Base-by-base conservation (phyloP, 257 asterid genomes). In the Scutellaria galericulata region DNA sequence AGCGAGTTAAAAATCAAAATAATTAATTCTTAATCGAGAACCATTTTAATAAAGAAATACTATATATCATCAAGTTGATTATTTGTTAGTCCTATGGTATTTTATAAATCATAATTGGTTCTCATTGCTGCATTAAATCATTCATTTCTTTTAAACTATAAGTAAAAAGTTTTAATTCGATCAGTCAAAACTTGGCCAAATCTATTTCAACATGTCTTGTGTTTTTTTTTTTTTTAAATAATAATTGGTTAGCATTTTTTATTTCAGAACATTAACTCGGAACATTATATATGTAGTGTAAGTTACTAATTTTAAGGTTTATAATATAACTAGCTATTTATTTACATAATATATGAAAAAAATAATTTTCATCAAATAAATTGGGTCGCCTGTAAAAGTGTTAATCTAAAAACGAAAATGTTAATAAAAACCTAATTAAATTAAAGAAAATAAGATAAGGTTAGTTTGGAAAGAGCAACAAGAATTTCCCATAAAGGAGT, bases 381-480 rank as follows among this genome's bases (percentile, higher is more conserved):
- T 31, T 31, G 27, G 27, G 27, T 24, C 27, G 27, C 27, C 2
- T 1, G 27, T 24, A 24, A 24, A 24, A 24, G 27, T 24, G 2
- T 24, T 24, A 24, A 7, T 44, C 12, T 13, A 27, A 45, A 65
- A n/a, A 2, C 5, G 5, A 65, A 22, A 37, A n/a, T 22, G n/a
- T 18, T 10, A 0, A 14, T 2, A 40, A 13, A 12, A 56, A 44
- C 11, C 48, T 44, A 44, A 44, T 7, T 0, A 10, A 44, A 44
- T 7, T 0, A 10, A 8, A 44, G 37, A 31, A 31, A 31, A 31
- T 31, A 44, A 0, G 10, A 6, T 55, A 47, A 74, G 68, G 47
- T n/a, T 22, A 40, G 40, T 39, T 39, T 22, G 37, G 41, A 64
- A 68, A 55, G 35, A 18, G 41, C 75, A 57, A 24, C 12, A 76